Evolutionary conservation across 2,329 filamentous ascomycete species (phyloP).

Genomic region (Aspergillus chevalieri): DNA sequence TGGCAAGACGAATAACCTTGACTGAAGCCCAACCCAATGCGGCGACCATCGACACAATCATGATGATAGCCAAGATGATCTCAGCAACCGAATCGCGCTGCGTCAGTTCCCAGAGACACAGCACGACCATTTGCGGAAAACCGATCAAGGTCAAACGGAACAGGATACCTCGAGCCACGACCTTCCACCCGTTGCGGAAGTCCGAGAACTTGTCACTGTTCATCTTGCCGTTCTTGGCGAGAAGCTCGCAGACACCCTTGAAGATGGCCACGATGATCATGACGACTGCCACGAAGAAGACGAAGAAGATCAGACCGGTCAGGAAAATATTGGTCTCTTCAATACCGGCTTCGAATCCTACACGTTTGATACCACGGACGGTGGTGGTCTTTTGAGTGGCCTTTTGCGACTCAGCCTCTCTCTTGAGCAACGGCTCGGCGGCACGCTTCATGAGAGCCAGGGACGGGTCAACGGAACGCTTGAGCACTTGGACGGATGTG

Average conservation of each 20-base stretch:
- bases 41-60: conserved; percentile 71
- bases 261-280: conserved; percentile 67
- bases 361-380: conserved; percentile 79
- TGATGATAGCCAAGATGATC: conserved; percentile 80
- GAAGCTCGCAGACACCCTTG: conserved; percentile 73
- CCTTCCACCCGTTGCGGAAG: conserved; percentile 90
- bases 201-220: conserved; percentile 81
- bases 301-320: conserved; percentile 84
- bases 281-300: conserved; percentile 72
- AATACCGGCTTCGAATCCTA: conserved; percentile 77
- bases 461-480: conserved; percentile 42
- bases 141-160: conserved; percentile 87
- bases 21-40: conserved; percentile 79
- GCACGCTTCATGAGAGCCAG: conserved; percentile 22
- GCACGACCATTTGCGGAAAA: conserved; percentile 82
- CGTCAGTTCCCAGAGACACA: conserved; percentile 92
- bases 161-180: conserved; percentile 86
- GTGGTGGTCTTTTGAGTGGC: conserved; percentile 35
- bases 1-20: conserved; percentile 85
- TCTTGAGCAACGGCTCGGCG: conserved; percentile 42
- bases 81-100: conserved; percentile 77
- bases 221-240: conserved; percentile 69
- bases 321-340: conserved; percentile 90
- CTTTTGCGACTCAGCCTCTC: conserved; percentile 48
- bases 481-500: conserved; percentile 79